These are phyloP conservation scores for Neolecta irregularis DNA, from an alignment of 1,139 yeast genomes.

Conservation along the genomic window DNA sequence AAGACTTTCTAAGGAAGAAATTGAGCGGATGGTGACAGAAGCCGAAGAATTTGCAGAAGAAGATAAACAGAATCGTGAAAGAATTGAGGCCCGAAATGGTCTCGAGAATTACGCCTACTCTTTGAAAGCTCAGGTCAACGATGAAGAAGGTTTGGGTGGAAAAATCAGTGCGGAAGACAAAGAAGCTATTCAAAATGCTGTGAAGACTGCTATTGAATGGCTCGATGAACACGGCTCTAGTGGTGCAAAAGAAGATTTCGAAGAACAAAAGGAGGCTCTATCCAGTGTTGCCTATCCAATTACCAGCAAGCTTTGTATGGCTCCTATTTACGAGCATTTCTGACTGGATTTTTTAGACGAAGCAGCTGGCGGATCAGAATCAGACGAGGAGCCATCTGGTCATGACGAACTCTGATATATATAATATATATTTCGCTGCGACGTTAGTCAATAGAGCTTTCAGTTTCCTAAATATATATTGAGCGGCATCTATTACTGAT, in stretches of 20 bases:
- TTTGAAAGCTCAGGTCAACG: constrained; percentile 62
- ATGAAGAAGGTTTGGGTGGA: constrained; percentile 52
- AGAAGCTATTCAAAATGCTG: constrained; percentile 76
- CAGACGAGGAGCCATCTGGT: not conserved
- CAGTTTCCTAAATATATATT: no score
- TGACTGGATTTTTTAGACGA: not conserved
- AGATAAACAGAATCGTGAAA: constrained; percentile 65
- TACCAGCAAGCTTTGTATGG: constrained; percentile 55
- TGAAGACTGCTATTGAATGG: constrained; percentile 78
- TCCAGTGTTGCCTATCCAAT: constrained; percentile 80
- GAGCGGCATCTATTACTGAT: no score
- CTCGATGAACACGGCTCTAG: constrained; percentile 73
- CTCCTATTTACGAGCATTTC: not conserved
- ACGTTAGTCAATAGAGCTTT: no score
- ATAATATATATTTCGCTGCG: not conserved
- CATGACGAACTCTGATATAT: constrained; percentile 3
- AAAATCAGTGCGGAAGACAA: constrained; percentile 83
- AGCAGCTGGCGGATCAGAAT: not conserved
- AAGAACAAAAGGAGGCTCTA: constrained; percentile 81
- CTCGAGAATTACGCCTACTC: constrained; percentile 82
- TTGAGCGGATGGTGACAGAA: constrained; percentile 88
- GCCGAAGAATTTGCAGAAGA: constrained; percentile 84
- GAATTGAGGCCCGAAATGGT: constrained; percentile 73
- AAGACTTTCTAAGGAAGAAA: constrained; percentile 79
- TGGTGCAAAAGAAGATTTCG: constrained; percentile 85